phyloP scores from a whole-genome alignment of 257 asterid species.

The Anisodus acutangulus region DNA sequence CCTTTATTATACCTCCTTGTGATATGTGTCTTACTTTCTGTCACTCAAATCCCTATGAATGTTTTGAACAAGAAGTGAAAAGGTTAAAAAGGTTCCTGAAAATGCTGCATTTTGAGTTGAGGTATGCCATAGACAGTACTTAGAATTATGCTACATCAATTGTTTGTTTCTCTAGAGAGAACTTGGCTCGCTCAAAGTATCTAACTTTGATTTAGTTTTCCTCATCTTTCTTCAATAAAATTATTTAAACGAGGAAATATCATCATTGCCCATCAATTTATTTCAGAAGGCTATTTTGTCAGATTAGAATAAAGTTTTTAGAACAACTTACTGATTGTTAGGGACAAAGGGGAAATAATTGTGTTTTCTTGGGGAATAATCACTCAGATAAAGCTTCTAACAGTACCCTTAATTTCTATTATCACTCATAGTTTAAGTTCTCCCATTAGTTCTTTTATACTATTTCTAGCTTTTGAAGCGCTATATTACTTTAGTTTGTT shows the following conservation, averaged over 20 bases:
- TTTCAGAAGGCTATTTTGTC: constrained; percentile 22
- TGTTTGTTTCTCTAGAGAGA: neutral
- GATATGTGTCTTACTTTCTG: neutral
- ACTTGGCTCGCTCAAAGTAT: neutral
- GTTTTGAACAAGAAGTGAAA: neutral
- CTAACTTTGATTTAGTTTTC: neutral
- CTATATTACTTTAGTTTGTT: constrained; percentile 5
- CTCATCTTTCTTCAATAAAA: neutral
- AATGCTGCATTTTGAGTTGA: neutral
- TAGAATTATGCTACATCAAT: constrained; percentile 25
- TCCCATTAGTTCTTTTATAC: neutral
- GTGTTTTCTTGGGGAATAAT: neutral
- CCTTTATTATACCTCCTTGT: neutral
- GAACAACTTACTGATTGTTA: neutral
- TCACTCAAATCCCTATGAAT: neutral
- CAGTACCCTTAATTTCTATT: neutral
- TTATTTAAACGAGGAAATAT: constrained; percentile 10
- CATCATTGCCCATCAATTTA: neutral
- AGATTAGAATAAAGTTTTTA: neutral
- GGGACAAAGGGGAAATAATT: neutral
- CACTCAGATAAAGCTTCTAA: constrained; percentile 25
- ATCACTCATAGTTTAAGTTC: neutral
- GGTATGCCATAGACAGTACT: neutral
- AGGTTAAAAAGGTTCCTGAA: neutral
- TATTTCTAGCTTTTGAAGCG: neutral